Conservation (phyloP, 164 flowering plant genomes). For the Magnolia sinica region DNA sequence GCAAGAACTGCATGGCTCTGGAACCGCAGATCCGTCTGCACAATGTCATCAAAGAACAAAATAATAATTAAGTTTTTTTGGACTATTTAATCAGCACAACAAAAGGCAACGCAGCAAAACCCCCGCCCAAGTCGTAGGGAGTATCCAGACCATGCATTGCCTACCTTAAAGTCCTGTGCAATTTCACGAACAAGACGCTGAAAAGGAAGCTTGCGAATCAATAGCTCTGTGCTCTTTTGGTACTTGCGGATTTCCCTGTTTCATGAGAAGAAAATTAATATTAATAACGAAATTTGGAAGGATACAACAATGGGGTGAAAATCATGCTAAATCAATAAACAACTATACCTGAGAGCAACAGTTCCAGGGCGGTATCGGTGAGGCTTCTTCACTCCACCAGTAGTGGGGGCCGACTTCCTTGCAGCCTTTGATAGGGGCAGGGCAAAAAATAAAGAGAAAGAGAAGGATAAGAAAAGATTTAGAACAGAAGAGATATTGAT, state of each 20-base stretch:
- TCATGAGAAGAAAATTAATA: background rate
- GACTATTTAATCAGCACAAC: background rate
- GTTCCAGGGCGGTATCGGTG: constrained; percentile 91
- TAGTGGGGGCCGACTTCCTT: constrained; percentile 85
- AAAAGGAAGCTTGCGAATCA: constrained; percentile 15
- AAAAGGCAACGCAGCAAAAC: background rate
- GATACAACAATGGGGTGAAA: background rate
- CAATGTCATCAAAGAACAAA: background rate
- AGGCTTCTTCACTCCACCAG: constrained; percentile 94
- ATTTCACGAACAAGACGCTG: constrained; percentile 18
- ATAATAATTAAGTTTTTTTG: no score
- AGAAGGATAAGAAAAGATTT: background rate
- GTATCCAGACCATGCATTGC: background rate
- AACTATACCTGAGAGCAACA: constrained; percentile 71
- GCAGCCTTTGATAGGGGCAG: constrained; percentile 48
- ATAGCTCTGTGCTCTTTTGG: constrained; percentile 12
- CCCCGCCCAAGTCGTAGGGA: background rate
- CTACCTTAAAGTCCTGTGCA: constrained; percentile 13
- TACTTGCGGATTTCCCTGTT: constrained; percentile 14
- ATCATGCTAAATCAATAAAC: background rate
- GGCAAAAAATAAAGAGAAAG: background rate
- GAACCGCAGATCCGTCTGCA: constrained; percentile 23
- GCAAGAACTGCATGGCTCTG: constrained; percentile 30
- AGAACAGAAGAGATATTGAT: background rate
- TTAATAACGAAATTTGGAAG: background rate